phyloP scores from a whole-genome alignment of 1,139 yeast species.

The Lodderomyces elongisporus region DNA sequence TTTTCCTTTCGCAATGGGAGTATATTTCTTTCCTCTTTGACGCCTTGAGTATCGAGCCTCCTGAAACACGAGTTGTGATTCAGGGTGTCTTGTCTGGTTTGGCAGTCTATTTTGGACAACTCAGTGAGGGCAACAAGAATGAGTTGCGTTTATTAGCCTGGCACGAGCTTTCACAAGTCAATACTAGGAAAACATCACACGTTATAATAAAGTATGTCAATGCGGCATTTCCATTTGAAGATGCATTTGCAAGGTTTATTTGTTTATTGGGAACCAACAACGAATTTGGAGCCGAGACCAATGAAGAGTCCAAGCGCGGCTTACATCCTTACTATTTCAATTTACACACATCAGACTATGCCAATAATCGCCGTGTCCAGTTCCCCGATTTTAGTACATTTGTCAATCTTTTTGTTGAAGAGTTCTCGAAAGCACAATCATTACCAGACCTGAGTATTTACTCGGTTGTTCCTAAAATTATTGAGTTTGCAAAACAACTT shows the following conservation, averaged over 20 bases:
- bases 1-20: constrained; percentile 43
- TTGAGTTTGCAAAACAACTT: constrained; percentile 47
- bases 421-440: constrained; percentile 13
- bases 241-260: constrained; percentile 62
- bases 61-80: constrained; percentile 61
- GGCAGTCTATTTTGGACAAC: constrained; percentile 41
- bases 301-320: constrained; percentile 81
- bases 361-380: constrained; percentile 21
- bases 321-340: constrained; percentile 71
- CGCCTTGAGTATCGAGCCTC: constrained; percentile 61
- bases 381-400: constrained; percentile 39
- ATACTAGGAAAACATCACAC: constrained; percentile 31
- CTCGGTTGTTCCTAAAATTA: constrained; percentile 33
- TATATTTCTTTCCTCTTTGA: constrained; percentile 65
- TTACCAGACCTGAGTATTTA: constrained; percentile 18
- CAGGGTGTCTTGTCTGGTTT: constrained; percentile 69
- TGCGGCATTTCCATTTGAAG: constrained; percentile 61
- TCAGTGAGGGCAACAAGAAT: constrained; percentile 35
- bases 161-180: constrained; percentile 15
- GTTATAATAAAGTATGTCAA: constrained; percentile 65
- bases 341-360: constrained; percentile 38
- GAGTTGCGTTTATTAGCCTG: constrained; percentile 43
- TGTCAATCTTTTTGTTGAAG: constrained; percentile 19
- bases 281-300: constrained; percentile 60
- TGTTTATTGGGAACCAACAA: constrained; percentile 62